Base-by-base conservation (phyloP, 2,329 filamentous ascomycete species). In the Macrophomina pseudophaseolina region DNA sequence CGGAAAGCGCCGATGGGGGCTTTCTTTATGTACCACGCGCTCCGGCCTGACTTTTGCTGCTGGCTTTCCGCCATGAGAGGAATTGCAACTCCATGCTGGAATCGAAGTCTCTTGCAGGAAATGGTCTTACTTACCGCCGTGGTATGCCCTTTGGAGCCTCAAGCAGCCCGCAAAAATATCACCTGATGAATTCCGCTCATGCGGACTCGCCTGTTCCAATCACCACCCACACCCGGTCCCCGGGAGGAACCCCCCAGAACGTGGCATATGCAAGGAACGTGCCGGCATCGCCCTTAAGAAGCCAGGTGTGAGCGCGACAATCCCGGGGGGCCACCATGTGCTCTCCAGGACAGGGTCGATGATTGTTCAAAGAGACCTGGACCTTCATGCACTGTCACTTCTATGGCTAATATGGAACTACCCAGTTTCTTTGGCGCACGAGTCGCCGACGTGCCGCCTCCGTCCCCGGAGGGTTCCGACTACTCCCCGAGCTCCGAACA, bases 241-340 rank as follows among this genome's bases (percentile, higher is more conserved):
- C 38, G 42, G 58, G 16, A 49, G n/a, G 9, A 16, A 49, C 28
- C 42, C 44, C 46, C 58, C n/a, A 38, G n/a, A 49, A 14, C 28
- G 9, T 16, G 33, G 58, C 58, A 62, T 62, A 23, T 62, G 58
- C 58, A 62, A 49, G 58, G 32, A 49, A 51, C 42, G 30, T 38
- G 11, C 35, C 23, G 23, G 2, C 23, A 23, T 23, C 23, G 1
- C 23, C 23, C 23, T 23, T 23, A 23, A 23, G 23, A 23, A 23
- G 23, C 23, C 23, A 23, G 23, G 23, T 23, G 23, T 23, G 23
- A 23, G 23, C 23, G 23, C 23, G 23, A 23, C 23, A 23, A 23
- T 23, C 23, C 23, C 23, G 23, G 23, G 23, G 23, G 23, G 23
- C 23, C 23, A 23, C 23, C 23, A 23, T 23, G 23, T 23, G 23